Evolutionary conservation across 169 alveolate species (phyloP), one percentile per base, ranked within the genome.

Genomic region (Cryptosporidium ryanae): DNA sequence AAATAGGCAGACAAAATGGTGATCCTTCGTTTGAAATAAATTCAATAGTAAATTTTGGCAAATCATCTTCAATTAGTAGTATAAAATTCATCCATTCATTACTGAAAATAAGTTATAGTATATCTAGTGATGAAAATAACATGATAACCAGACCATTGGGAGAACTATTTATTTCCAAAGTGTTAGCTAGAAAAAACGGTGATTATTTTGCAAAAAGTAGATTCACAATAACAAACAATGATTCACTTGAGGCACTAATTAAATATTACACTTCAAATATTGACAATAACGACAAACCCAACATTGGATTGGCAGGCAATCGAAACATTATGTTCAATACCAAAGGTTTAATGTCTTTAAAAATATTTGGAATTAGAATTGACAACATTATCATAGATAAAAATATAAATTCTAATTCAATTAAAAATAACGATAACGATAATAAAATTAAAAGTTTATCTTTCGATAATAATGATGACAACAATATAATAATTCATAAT

Each of bases 1-100:
- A 76, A 61, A 31, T 76, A 21, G 57, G 84, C 29, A 76, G 59
- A 27, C 64, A 59, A 0, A 76, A 61, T 46, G 64, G 43, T 23
- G 64, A 76, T 12, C 38, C 84, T 76, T 76, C 71, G n/a, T 76
- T 76, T 44, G 84, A 76, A n/a, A 46, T 76, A 27, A 54, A 61
- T 18, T 32, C 87, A 38, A 25, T 76, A 15, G 23, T 76, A 21
- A 38, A 32, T 15, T 3, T 38, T 10, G 46, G 43, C 25, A 63
- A 76, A 15, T 23, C 57, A 2, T 29, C 29, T 13, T 59, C 71
- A 17, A 76, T 38, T n/a, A 27, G 38, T 32, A 29, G 21, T 32
- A 32, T 46, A 4, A 27, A 76, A 65, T 76, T 76, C 18, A 44
- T 59, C 8, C 87, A 76, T 25, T 76, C 87, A 10, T 8, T 76